These are phyloP conservation scores for Pigoraptor vietnamica DNA, from an alignment of 78 protist genomes.

Conservation along the genomic window DNA sequence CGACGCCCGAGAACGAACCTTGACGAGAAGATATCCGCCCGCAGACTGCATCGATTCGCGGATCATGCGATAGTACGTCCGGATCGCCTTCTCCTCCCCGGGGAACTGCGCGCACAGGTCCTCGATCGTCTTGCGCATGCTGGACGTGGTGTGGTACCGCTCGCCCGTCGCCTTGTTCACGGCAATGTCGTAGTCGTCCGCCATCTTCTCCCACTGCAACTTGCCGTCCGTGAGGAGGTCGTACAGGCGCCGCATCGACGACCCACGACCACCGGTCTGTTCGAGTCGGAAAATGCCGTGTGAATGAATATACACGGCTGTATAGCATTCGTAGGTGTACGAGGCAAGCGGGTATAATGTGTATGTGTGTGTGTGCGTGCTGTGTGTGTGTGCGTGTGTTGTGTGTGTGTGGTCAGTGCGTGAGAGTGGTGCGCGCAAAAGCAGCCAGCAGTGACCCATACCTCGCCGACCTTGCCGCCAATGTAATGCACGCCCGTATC, in stretches of 20 bases:
- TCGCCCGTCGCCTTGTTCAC: neutral
- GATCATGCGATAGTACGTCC: neutral
- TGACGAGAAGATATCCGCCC: neutral
- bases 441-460: neutral
- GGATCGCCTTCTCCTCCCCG: conserved; percentile 17
- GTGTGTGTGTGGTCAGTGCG: no score
- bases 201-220: neutral
- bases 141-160: neutral
- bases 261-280: neutral
- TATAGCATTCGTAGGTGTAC: no score
- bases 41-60: neutral
- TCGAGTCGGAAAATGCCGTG: neutral
- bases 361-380: neutral
- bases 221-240: conserved; percentile 8
- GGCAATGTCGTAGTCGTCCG: neutral
- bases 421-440: neutral
- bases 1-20: neutral
- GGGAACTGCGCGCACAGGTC: conserved; percentile 8
- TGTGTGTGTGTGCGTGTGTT: no score
- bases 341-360: neutral
- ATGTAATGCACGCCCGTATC: conserved; percentile 46
- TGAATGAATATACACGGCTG: no score
- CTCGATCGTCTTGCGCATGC: neutral
- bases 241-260: neutral
- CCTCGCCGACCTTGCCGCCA: conserved; percentile 3